Conservation (phyloP, 169 alveolate genomes). For the Sarcocystis neurona region DNA sequence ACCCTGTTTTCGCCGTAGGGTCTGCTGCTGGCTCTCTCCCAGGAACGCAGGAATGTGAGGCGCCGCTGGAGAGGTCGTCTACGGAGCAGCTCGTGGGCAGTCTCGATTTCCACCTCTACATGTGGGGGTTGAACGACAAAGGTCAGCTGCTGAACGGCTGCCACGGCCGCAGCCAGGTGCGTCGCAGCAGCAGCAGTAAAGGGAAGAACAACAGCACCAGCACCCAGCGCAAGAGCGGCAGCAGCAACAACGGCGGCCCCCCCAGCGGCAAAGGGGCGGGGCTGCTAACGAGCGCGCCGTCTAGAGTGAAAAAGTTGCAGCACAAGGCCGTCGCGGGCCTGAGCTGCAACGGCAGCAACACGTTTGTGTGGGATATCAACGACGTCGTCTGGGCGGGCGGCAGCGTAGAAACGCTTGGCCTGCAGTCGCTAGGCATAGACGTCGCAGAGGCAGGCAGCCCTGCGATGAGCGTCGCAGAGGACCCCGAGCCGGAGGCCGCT, state of each 20-base stretch:
- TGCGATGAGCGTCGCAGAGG: no score
- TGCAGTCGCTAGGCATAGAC: not conserved
- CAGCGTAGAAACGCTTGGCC: not conserved
- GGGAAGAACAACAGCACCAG: not conserved
- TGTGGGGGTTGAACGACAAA: conserved; percentile 48
- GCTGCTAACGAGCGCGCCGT: conserved; percentile 16
- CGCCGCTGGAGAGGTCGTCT: not conserved
- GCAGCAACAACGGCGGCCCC: not conserved
- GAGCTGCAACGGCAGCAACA: not conserved
- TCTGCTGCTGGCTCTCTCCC: no score
- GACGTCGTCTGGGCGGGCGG: conserved; percentile 16
- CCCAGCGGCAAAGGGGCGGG: not conserved
- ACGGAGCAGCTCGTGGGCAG: not conserved
- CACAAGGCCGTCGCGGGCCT: conserved; percentile 13
- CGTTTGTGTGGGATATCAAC: not conserved
- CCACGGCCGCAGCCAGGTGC: not conserved
- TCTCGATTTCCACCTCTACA: conserved; percentile 2
- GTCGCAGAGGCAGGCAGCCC: not conserved
- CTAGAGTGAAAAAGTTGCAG: not conserved
- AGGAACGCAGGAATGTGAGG: no score
- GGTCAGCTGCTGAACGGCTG: conserved; percentile 43
- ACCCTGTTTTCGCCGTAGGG: no score
- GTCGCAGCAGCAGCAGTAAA: not conserved
- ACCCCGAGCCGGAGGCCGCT: no score
- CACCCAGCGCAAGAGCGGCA: not conserved